Base-by-base conservation (phyloP, 106 monocot species). In the Dendrobium huoshanense region DNA sequence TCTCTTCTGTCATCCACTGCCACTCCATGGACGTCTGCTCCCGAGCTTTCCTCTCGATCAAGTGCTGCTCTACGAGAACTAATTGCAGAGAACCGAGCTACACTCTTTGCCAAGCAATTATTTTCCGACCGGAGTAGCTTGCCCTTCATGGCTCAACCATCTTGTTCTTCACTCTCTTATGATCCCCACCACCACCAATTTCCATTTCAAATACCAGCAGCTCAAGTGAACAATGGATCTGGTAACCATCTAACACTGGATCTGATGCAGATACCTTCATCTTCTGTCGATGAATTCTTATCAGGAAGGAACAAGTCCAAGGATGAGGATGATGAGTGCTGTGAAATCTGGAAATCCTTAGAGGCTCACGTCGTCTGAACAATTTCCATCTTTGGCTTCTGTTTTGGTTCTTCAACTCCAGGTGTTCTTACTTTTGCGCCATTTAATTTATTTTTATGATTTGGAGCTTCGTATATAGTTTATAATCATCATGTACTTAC, bases 1-100 rank as follows among this genome's bases (percentile, higher is more conserved):
- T 91, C 93, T 94, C 93, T 93, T 91, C 93, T 94, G 93, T 94
- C 93, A 88, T 84, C 89, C 37, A 82, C 80, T 59, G 72, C 80
- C 72, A 72, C 83, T 22, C 82, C 87, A 41, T 94, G 91, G 88
- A 59, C 81, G 20, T 43, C 89, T 24, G 31, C 81, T 33, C 27
- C 91, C 5, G 89, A 94, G 55, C 81, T 91, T 61, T 91, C 94
- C 25, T 86, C 87, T 33, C 81, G 80, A 18, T 91, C 91, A 11
- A 89, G 87, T 55, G 87, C 87, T 2, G 94, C 94, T 24, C 85
- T 94, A 4, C 84, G 49, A 1, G 94, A 94, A 44, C 89, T 91
- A 43, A 91, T 94, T 27, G 91, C 88, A 0, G 91, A 94, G 77
- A 94, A 91, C 81, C 94, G 94, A 17, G 88, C 91, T 9, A 87